Percentiles rank a stretch among this genome's conserved stretches.
Evolutionary conservation across 2,329 filamentous ascomycete species (phyloP).

Genomic region (Pseudogymnoascus sp.): DNA sequence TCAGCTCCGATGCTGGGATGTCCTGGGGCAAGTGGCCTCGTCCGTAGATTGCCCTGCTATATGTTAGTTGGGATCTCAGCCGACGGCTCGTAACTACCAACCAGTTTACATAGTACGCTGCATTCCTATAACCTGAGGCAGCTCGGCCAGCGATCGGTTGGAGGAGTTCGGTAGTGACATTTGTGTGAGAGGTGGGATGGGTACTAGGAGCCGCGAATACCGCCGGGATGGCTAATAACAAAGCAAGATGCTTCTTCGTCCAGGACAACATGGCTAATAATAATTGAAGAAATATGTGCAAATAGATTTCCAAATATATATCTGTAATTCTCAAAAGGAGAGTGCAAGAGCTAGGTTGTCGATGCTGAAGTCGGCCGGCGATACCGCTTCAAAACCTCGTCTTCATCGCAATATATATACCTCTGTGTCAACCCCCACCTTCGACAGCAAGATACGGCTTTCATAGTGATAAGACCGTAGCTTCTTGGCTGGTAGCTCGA

Average conservation of each 20-base stretch:
- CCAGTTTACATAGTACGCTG: constrained; percentile 31
- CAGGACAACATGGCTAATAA: background rate
- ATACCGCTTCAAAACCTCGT: background rate
- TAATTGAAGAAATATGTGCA: background rate
- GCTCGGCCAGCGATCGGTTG: background rate
- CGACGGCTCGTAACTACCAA: constrained; percentile 13
- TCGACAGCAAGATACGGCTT: background rate
- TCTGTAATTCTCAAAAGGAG: background rate
- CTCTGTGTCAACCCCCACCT: background rate
- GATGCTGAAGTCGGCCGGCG: constrained; percentile 7
- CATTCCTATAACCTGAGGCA: constrained; percentile 16
- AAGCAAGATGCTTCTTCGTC: constrained; percentile 7
- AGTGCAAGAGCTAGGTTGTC: background rate
- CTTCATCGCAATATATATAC: background rate
- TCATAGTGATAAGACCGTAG: background rate
- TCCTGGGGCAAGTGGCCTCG: constrained; percentile 63
- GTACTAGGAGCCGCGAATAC: background rate
- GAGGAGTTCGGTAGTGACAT: background rate
- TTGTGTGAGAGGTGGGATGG: constrained; percentile 1
- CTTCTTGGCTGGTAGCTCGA: background rate
- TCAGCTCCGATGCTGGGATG: constrained; percentile 60
- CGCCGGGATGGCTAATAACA: background rate
- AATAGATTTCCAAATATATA: constrained; percentile 1
- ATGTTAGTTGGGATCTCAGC: background rate
- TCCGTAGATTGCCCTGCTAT: constrained; percentile 58